Evolutionary conservation across 2,329 filamentous ascomycete genomes (phyloP), one percentile per base, ranked within the genome.

Genomic region (Curvularia lunata): DNA sequence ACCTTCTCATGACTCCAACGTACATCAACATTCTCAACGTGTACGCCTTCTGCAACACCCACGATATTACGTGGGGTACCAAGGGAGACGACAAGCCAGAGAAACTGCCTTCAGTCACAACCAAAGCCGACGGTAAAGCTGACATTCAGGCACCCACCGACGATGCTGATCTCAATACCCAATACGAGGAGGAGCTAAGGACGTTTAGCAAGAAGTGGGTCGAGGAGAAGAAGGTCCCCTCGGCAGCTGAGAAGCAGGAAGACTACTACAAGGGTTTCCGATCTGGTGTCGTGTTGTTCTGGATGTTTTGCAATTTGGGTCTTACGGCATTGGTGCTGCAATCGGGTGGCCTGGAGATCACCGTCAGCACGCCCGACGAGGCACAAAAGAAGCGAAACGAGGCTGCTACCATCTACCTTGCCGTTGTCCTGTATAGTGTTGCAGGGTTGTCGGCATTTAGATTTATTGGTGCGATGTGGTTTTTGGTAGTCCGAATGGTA

Each of bases 1-100:
- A 99, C 77, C 88, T 98, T 68, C 86, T 98, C 41, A 85, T 99
- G 56, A 97, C 93, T 0, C 95, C 95, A 0, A 97, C 93, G 0
- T 99, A 97, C 80, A 96, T 96, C 81, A 99, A 98, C 79, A 93
- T 98, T 58, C 88, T 99, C 70, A 99, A 98, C 82, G 95, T 99
- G 56, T 99, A 98, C 79, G 94, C 94, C 60, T 99, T 99, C 80
- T 98, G 93, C 80, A 97, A 97, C 79, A 97, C 93, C 25, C 93
- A 97, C 83, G 93, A 97, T 73, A 95, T 97, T 64, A 96, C 93
- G 3, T 97, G 93, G 93, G 93, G 93, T 72, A 99, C 95, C 41
- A 99, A 98, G 79, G 95, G 95, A 69, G 95, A 98, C 75, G 94
- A 97, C 80, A 97, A 97, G 78, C 85, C 94, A 6, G 92, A 96